phyloP scores from a whole-genome alignment of 1,139 yeast genomes.

The Pichia cactophila region DNA sequence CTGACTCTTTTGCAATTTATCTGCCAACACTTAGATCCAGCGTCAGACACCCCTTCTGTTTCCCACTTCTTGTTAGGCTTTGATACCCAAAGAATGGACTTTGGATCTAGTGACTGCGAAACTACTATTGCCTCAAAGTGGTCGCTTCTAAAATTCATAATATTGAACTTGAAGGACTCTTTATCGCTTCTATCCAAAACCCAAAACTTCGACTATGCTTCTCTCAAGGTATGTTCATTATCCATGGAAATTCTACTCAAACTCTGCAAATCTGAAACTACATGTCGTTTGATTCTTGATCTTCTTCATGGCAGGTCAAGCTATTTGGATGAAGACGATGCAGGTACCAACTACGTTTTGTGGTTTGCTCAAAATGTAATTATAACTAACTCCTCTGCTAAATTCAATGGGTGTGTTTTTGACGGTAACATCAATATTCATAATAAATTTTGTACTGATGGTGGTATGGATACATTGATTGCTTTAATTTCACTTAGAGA shows the following conservation, averaged over 20 bases:
- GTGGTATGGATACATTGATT: slow-evolving; percentile 46
- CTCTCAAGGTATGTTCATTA: slow-evolving; percentile 50
- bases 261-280: slow-evolving; percentile 47
- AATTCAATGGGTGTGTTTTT: slow-evolving; percentile 49
- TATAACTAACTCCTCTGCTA: slow-evolving; percentile 34
- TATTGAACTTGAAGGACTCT: slow-evolving; percentile 42
- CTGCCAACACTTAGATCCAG: slow-evolving; percentile 35
- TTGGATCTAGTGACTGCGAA: slow-evolving; percentile 16
- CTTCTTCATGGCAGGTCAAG: slow-evolving; percentile 37
- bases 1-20: slow-evolving; percentile 53
- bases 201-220: slow-evolving; percentile 41
- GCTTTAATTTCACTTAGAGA: slow-evolving; percentile 59
- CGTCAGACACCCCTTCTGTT: slow-evolving; percentile 40
- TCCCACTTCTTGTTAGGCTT: slow-evolving; percentile 78
- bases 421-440: slow-evolving; percentile 30
- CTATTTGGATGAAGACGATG: background rate
- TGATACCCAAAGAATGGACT: slow-evolving; percentile 26
- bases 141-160: slow-evolving; percentile 50
- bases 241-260: slow-evolving; percentile 55
- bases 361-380: slow-evolving; percentile 48
- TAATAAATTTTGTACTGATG: slow-evolving; percentile 34
- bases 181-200: slow-evolving; percentile 23
- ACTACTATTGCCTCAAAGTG: slow-evolving; percentile 44
- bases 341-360: slow-evolving; percentile 37
- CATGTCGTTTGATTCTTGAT: slow-evolving; percentile 45